Percentiles rank a stretch among this genome's conserved stretches.
phyloP scores from a whole-genome alignment of 768 basidiomycete species.

The Suillus bovinus region DNA sequence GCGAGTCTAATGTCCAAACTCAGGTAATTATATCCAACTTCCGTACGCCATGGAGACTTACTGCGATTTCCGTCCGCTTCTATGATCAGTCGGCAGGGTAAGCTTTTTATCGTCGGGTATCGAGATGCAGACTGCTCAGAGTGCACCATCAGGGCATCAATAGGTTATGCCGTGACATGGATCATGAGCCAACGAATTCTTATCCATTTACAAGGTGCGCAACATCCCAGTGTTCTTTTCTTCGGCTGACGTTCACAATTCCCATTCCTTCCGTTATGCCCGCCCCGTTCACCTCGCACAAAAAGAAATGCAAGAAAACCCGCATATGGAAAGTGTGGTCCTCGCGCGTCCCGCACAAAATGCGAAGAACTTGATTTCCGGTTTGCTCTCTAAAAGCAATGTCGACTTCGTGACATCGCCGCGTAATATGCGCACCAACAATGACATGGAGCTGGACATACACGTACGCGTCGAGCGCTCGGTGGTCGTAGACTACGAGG shows the following conservation, averaged over 20 bases:
- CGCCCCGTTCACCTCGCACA: neutral
- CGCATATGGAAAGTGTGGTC: slow-evolving; percentile 29
- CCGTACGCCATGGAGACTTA: slow-evolving; percentile 11
- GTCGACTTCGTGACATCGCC: slow-evolving; percentile 20
- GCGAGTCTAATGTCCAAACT: slow-evolving; percentile 35
- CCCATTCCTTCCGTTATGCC: neutral
- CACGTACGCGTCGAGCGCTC: slow-evolving; percentile 31
- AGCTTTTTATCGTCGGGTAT: slow-evolving; percentile 19
- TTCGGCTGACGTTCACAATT: neutral
- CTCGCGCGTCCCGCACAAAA: slow-evolving; percentile 16
- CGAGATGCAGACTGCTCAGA: slow-evolving; percentile 6
- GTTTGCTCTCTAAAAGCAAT: slow-evolving; percentile 27
- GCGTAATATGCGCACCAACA: neutral
- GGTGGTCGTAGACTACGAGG: slow-evolving; percentile 27
- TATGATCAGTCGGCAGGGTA: slow-evolving; percentile 50
- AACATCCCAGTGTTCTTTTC: neutral
- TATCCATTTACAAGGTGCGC: slow-evolving; percentile 55
- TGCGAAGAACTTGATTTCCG: slow-evolving; percentile 20
- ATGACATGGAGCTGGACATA: slow-evolving; percentile 31
- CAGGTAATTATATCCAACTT: slow-evolving; percentile 37
- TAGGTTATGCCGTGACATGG: slow-evolving; percentile 52
- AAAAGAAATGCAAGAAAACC: slow-evolving; percentile 26
- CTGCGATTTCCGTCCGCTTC: slow-evolving; percentile 8
- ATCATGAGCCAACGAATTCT: slow-evolving; percentile 62
- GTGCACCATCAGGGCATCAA: slow-evolving; percentile 24